Evolutionary conservation across 75 land plant genomes (phyloP).

Genomic region (Adiantum capillusveneris): DNA sequence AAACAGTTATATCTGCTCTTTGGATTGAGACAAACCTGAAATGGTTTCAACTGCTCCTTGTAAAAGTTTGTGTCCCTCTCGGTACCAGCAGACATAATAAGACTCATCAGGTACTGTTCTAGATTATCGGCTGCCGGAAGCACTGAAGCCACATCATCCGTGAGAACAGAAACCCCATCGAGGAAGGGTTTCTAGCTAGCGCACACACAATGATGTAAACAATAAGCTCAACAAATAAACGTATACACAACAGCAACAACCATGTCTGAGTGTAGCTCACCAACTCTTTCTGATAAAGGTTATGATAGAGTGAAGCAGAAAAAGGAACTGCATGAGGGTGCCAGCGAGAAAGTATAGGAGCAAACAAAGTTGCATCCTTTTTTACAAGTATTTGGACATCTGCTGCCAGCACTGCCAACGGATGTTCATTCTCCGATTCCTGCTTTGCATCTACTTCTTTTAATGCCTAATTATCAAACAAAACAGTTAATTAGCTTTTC

Average conservation of each 20-base stretch:
- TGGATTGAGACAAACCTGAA: slow-evolving; percentile 49
- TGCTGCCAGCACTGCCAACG: slow-evolving; percentile 72
- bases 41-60: slow-evolving; percentile 46
- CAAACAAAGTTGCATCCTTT: slow-evolving; percentile 52
- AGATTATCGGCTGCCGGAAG: slow-evolving; percentile 88
- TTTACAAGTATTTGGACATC: slow-evolving; percentile 59
- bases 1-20: too few species aligned
- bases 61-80: slow-evolving; percentile 37
- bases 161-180: slow-evolving; percentile 75
- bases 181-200: slow-evolving; percentile 83
- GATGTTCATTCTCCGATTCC: slow-evolving; percentile 51
- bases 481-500: too few species aligned
- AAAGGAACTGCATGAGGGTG: slow-evolving; percentile 57
- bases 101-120: slow-evolving; percentile 53
- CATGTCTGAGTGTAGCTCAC: slow-evolving; percentile 31
- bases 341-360: slow-evolving; percentile 67
- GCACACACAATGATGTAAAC: background rate
- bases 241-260: too few species aligned
- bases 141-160: slow-evolving; percentile 90
- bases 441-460: slow-evolving; percentile 46
- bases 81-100: slow-evolving; percentile 42
- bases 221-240: background rate
- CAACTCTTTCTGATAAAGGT: slow-evolving; percentile 80
- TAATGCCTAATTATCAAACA: slow-evolving; percentile 33
- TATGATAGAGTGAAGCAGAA: slow-evolving; percentile 78